These are phyloP conservation scores for Amylostereum areolatum DNA, from an alignment of 1,284 basidiomycete genomes.

Conservation along the genomic window DNA sequence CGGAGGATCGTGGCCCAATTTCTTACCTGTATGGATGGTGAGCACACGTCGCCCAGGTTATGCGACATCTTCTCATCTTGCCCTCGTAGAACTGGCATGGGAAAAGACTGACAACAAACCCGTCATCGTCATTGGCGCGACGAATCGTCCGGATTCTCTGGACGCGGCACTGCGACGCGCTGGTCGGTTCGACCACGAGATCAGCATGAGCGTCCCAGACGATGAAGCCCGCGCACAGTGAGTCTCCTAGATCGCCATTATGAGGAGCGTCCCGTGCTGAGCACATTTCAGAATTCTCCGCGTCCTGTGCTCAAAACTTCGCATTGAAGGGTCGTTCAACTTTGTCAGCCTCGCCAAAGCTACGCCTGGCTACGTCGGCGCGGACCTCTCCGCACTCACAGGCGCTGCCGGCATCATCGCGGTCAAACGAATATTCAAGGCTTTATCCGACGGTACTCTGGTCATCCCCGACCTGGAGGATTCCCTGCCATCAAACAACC, in stretches of 20 bases:
- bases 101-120: constrained; percentile 87
- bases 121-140: constrained; percentile 93
- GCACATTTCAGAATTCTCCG: constrained; percentile 61
- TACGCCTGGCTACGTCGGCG: constrained; percentile 96
- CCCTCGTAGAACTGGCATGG: constrained; percentile 73
- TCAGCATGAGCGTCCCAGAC: constrained; percentile 95
- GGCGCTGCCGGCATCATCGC: constrained; percentile 94
- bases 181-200: constrained; percentile 96
- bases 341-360: constrained; percentile 81
- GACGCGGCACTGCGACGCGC: constrained; percentile 91
- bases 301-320: constrained; percentile 72
- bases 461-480: constrained; percentile 38
- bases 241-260: constrained; percentile 20
- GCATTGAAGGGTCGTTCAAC: constrained; percentile 79
- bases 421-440: constrained; percentile 92
- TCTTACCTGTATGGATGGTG: constrained; percentile 96
- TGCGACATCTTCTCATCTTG: constrained; percentile 1
- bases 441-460: constrained; percentile 66
- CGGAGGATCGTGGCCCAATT: constrained; percentile 95
- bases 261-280: not conserved
- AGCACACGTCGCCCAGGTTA: constrained; percentile 1
- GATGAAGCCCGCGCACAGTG: constrained; percentile 87
- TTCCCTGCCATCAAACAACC: not conserved
- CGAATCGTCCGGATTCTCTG: constrained; percentile 91
- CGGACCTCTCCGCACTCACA: constrained; percentile 87